Evolutionary conservation across 768 basidiomycete genomes (phyloP), one percentile per base, ranked within the genome.

Genomic region (Tulasnella sp.): DNA sequence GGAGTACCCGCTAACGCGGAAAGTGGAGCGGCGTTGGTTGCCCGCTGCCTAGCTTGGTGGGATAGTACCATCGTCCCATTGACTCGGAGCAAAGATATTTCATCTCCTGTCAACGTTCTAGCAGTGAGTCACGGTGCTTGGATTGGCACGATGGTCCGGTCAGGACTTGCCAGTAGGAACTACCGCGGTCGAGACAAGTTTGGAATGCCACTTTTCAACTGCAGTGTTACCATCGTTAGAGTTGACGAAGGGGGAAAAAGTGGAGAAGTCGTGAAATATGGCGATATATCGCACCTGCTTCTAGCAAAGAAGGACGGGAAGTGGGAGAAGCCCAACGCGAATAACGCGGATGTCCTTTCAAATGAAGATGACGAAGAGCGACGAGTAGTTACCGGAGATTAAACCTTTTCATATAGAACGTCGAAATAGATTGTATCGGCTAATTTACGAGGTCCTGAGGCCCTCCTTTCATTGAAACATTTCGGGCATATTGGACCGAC

Each of bases 111-210:
- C 60, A 73, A 81, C 60, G 54, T 81, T 69, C 64, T 81, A 9
- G 81, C 75, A 20, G 81, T 81, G 12, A 79, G 74, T 28, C 81
- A 81, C 46, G 81, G 81, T 3, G 81, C 81, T 3, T 79, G 58
- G 69, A 81, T 81, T 37, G 72, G 58, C 37, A 81, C 41, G 42
- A 37, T 81, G 41, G n/a, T 81, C 3, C 78, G 60, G n/a, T 64
- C 37, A 18, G 73, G 64, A 54, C 50, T 79, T 12, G 78, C 72
- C 18, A 44, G 41, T 69, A 46, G 69, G 28, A 75, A 50, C 34
- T 80, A 80, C 48, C 72, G 72, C 24, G 79, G 79, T n/a, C 20
- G 46, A 48, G 79, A 73, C 24, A 44, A 31, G 18, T 64, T 60
- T n/a, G 72, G 48, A 24, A 50, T 50, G 1, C 72, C 72, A 28